Percentiles rank a stretch among this genome's conserved stretches.
phyloP scores from a whole-genome alignment of 768 basidiomycete genomes.

The Polyporus arcularius region DNA sequence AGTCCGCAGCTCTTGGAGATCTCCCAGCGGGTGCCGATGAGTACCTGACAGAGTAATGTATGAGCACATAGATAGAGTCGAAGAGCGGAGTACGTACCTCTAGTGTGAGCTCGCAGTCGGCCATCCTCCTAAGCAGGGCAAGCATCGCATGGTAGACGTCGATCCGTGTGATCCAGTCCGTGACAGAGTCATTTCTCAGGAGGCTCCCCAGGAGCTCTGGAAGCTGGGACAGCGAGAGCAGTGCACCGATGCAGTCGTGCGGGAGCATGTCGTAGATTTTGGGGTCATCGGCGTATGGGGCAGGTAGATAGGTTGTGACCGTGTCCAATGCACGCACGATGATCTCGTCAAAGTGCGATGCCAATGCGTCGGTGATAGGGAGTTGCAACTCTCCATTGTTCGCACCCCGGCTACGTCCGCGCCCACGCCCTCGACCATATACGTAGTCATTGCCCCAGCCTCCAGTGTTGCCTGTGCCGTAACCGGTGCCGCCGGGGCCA shows the following conservation, averaged over 20 bases:
- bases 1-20: conserved; percentile 42
- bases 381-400: neutral
- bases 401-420: conserved; percentile 11
- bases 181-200: conserved; percentile 57
- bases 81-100: conserved; percentile 15
- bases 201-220: conserved; percentile 46
- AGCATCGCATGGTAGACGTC: conserved; percentile 52
- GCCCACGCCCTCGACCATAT: neutral
- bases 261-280: conserved; percentile 52
- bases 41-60: conserved; percentile 21
- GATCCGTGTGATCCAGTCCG: conserved; percentile 51
- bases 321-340: conserved; percentile 40
- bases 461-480: conserved; percentile 34
- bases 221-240: conserved; percentile 47
- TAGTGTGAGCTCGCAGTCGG: conserved; percentile 53
- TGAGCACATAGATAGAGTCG: neutral
- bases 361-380: conserved; percentile 14
- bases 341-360: conserved; percentile 42
- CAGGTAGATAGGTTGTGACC: conserved; percentile 44
- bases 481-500: conserved; percentile 57
- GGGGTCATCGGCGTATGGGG: conserved; percentile 45
- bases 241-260: conserved; percentile 42
- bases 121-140: conserved; percentile 46
- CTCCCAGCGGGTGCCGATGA: conserved; percentile 44
- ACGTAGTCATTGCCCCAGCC: neutral